phyloP scores from a whole-genome alignment of 495 filamentous ascomycete species.

The Hamigera avellanea region DNA sequence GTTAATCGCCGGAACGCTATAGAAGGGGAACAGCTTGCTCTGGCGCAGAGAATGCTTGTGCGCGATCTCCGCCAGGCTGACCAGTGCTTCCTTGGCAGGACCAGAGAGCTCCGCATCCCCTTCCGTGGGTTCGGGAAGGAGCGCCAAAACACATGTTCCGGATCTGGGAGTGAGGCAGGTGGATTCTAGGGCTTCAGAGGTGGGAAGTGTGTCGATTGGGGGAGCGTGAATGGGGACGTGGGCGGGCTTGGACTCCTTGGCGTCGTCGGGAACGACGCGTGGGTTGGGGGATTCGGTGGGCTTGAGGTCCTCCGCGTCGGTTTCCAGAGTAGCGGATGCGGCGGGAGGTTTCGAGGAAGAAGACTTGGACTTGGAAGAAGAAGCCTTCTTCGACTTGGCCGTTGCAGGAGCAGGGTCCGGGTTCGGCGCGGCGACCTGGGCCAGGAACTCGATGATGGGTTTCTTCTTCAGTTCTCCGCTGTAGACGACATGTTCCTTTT shows the following conservation, averaged over 20 bases:
- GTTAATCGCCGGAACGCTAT: conserved; percentile 57
- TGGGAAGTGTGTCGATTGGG: conserved; percentile 38
- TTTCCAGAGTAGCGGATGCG: conserved; percentile 11
- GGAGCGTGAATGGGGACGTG: conserved; percentile 29
- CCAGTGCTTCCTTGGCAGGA: conserved; percentile 41
- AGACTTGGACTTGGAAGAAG: conserved; percentile 26
- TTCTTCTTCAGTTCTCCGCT: conserved; percentile 81
- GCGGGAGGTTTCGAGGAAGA: conserved; percentile 21
- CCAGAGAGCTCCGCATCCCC: conserved; percentile 33
- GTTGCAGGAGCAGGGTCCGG: conserved; percentile 51
- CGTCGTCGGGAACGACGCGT: conserved; percentile 25
- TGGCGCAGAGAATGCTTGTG: conserved; percentile 56
- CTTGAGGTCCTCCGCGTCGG: conserved; percentile 27
- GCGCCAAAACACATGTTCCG: conserved; percentile 73
- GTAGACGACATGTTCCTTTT: conserved; percentile 57
- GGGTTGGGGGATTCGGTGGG: conserved; percentile 38
- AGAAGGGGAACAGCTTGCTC: conserved; percentile 71
- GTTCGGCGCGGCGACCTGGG: conserved; percentile 63
- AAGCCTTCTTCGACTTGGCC: conserved; percentile 14
- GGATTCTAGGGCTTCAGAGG: conserved; percentile 46
- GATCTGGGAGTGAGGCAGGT: conserved; percentile 68
- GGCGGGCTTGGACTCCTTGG: conserved; percentile 30
- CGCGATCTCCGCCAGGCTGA: conserved; percentile 60
- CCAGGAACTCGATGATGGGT: conserved; percentile 70
- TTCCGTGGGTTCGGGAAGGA: conserved; percentile 47